phyloP scores from a whole-genome alignment of 2,329 filamentous ascomycete species.

The Lasiodiplodia theobromae region DNA sequence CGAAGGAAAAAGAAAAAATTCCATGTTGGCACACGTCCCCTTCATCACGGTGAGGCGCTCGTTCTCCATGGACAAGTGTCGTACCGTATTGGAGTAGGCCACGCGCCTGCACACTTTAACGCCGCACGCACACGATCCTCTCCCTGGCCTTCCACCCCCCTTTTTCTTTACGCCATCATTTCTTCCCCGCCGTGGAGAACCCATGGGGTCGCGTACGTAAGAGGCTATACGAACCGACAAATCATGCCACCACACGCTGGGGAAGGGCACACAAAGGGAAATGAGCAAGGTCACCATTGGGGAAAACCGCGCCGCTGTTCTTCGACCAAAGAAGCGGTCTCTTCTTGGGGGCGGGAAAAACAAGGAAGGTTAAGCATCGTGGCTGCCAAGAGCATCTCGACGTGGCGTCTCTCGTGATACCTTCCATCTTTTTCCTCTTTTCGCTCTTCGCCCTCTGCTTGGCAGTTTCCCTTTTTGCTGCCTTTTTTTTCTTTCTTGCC shows the following conservation, averaged over 20 bases:
- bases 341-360: neutral
- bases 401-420: conserved; percentile 7
- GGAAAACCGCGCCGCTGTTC: neutral
- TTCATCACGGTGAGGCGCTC: neutral
- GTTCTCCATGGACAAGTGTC: neutral
- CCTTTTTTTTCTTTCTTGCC: neutral
- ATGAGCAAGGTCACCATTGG: neutral
- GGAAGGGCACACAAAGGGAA: neutral
- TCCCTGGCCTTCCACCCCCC: neutral
- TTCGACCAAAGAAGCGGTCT: neutral
- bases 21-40: neutral
- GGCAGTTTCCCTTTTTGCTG: neutral
- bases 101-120: no score
- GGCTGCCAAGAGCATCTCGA: neutral
- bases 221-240: neutral
- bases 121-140: neutral
- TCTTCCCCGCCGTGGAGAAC: conserved; percentile 12
- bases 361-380: neutral
- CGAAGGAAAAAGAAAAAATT: neutral
- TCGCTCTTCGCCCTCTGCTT: neutral
- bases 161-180: neutral
- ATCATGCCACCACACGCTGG: conserved; percentile 2
- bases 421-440: neutral
- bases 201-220: conserved; percentile 9
- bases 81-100: no score